Base-by-base conservation (phyloP, 2,329 filamentous ascomycete species). In the Mariannaea sp. region DNA sequence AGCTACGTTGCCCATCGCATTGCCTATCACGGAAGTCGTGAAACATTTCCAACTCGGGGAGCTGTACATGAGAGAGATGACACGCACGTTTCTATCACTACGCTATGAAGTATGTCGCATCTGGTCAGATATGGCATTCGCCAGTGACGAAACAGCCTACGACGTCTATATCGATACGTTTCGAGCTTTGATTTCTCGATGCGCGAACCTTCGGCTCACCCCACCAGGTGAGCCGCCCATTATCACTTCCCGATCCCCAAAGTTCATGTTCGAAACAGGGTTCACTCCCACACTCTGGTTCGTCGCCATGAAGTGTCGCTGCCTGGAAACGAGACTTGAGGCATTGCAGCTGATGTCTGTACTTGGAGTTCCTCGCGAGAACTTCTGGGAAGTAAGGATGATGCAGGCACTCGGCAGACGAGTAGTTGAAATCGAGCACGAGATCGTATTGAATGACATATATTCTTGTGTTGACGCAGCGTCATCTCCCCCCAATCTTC, bases 71-170 rank as follows among this genome's bases (percentile, higher is more conserved):
- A 41, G 19, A 7, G n/a, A 49, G n/a, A 40, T 49, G n/a, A 14
- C 14, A 16, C 35, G 45, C 7, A 20, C 16, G 12, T 53, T 53
- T 22, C 24, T 53, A 9, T 26, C 48, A 2, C 36, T 53, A 27
- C 30, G 43, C 2, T 14, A 36, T 19, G 32, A 33, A 12, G 41
- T 47, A 4, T 53, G 50, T 9, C 44, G 47, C 9, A 38, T 53
- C 17, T 53, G 50, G 50, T 40, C 44, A 9, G 44, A 47, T 9
- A 49, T 43, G 50, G 50, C 50, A 3, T 53, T 53, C 29, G 32
- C 29, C 1, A 39, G 24, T 2, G 30, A 53, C 3, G 50, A 53
- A 36, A 49, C 50, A 5, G 44, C 38, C 13, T 53, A 53, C 38
- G 50, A 53, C 7, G 33, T 19, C n/a, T 29, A 49, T 39, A 26